Evolutionary conservation across 495 filamentous ascomycete genomes (phyloP), one percentile per base, ranked within the genome.

Genomic region (Cercophora sp.): DNA sequence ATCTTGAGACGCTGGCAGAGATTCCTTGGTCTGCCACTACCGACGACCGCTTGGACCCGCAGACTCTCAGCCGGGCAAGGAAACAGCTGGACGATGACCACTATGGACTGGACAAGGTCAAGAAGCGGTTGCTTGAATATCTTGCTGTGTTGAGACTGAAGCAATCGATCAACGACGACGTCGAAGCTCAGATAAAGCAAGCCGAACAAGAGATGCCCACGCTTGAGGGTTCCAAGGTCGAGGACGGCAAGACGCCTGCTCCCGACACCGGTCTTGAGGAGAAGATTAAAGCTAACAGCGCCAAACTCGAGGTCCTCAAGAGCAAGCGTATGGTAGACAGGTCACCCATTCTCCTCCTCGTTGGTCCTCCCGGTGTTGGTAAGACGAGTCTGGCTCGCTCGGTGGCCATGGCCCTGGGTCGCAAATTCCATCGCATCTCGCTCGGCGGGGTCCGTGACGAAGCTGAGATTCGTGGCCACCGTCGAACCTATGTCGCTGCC

Each of bases 361-460:
- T 94, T 42, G 94, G 94, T 0, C 94, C 94, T 26, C 94, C 94
- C 2, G 94, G 94, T 11, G 92, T 91, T 20, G 94, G 94, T 36
- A 99, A 99, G 76, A 99, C 94, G 5, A 92, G 87, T 56, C 76
- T 99, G 41, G 94, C 94, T n/a, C 85, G 89, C 50, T 96, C 91
- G 3, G 85, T 99, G 2, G 94, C 94, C 11, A 85, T 85, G 10
- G 90, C 94, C 8, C 79, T 99, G 16, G 91, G 92, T 4, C 81
- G 94, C 49, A 94, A 97, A 64, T 99, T 99, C 71, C 92, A 97
- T 66, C 83, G 94, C 25, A 96, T 99, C 54, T 97, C 93, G 23
- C 84, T 99, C 18, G 94, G 94, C 47, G 94, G 94, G 60, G 91
- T 99, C 16, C 74, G 92, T 23, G 94, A 97, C 59, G 94, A 99